These are phyloP conservation scores for Paraurostyla sp. DNA, from an alignment of 73 alveolate species.

Conservation along the genomic window DNA sequence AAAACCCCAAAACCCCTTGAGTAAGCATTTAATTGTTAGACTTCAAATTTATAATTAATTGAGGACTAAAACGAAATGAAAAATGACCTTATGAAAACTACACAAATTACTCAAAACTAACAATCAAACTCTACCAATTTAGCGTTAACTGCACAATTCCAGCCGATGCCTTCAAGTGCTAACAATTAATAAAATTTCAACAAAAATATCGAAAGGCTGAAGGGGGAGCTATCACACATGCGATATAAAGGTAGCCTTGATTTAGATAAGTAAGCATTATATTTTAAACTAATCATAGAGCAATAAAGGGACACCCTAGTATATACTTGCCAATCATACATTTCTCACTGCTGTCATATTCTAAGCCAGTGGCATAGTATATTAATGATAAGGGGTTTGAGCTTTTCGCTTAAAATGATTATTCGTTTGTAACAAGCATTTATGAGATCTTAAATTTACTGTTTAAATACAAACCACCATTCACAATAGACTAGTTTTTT, in stretches of 20 bases:
- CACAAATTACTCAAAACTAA: not conserved
- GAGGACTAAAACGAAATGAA: not conserved
- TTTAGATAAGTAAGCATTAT: not conserved
- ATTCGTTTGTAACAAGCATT: not conserved
- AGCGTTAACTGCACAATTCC: too few species aligned
- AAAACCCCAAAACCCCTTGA: slow-evolving; percentile 42
- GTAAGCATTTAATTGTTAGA: not conserved
- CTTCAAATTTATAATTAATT: slow-evolving; percentile 2
- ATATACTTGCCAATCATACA: not conserved
- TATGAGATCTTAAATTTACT: slow-evolving; percentile 4
- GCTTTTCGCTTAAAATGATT: not conserved
- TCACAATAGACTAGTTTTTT: not conserved
- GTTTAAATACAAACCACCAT: slow-evolving; percentile 10
- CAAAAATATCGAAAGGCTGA: not conserved
- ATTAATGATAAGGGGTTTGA: slow-evolving; percentile 6
- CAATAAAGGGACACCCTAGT: slow-evolving; percentile 2
- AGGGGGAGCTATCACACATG: not conserved
- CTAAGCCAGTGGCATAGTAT: slow-evolving; percentile 20
- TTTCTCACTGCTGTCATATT: not conserved
- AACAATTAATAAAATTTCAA: not conserved
- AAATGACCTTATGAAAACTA: not conserved
- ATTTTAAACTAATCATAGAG: not conserved
- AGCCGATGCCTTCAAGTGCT: not conserved
- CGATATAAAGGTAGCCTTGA: not conserved
- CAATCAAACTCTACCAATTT: not conserved